These are phyloP conservation scores for Lactarius hengduanensis DNA, from an alignment of 768 basidiomycete genomes.

Conservation along the genomic window DNA sequence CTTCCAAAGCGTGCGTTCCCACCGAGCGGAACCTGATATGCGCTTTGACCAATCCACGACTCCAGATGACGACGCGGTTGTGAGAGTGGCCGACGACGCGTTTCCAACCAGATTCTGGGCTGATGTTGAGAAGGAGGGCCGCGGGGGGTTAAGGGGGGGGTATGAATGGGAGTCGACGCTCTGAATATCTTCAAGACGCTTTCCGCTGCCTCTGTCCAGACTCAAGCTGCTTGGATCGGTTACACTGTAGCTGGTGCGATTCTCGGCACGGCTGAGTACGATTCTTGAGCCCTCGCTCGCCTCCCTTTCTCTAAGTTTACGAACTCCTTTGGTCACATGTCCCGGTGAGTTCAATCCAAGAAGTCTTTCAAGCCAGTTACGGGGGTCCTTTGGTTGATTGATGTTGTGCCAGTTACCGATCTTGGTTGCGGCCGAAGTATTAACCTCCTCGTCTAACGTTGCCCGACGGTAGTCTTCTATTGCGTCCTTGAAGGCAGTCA, in stretches of 20 bases:
- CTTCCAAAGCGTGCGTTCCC: conserved; percentile 98
- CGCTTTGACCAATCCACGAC: conserved; percentile 81
- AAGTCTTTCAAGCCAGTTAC: conserved; percentile 73
- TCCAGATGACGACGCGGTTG: conserved; percentile 40
- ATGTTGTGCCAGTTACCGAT: conserved; percentile 88
- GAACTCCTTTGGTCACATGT: conserved; percentile 79
- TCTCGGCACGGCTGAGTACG: conserved; percentile 51
- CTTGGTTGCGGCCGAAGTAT: conserved; percentile 90
- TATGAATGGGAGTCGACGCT: conserved; percentile 34
- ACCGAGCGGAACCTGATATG: conserved; percentile 67
- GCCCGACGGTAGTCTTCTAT: conserved; percentile 95
- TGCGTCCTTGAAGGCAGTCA: conserved; percentile 95
- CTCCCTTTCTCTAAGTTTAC: conserved; percentile 80
- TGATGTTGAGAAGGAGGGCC: conserved; percentile 21
- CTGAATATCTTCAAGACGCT: conserved; percentile 37
- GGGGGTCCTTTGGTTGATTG: conserved; percentile 77
- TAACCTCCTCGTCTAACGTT: conserved; percentile 86
- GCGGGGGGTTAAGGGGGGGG: conserved; percentile 28
- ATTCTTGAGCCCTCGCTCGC: conserved; percentile 61
- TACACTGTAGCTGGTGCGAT: conserved; percentile 29
- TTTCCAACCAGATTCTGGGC: conserved; percentile 13
- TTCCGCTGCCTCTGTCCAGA: conserved; percentile 23
- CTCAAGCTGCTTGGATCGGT: conserved; percentile 35
- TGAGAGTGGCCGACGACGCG: conserved; percentile 15
- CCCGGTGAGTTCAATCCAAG: conserved; percentile 69